Percentiles rank a stretch among this genome's conserved stretches.
Evolutionary conservation across 495 filamentous ascomycete species (phyloP).

Genomic region (Lasiosphaeria ovina): DNA sequence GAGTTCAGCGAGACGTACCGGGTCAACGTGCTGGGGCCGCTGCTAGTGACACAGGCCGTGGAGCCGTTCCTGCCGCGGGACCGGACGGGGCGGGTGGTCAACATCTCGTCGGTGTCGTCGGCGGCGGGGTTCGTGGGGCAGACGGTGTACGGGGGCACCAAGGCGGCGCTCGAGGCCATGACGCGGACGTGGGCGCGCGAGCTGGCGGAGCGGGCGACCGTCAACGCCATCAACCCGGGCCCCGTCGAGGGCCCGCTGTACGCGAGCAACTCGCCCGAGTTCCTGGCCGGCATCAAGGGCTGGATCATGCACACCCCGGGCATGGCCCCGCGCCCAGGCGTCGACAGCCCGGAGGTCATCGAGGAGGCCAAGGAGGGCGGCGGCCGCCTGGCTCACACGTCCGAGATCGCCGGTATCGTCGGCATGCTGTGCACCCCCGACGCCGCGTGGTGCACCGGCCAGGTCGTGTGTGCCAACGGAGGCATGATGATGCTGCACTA

Average conservation of each 20-base stretch:
- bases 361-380: conserved; percentile 56
- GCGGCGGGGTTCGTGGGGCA: conserved; percentile 67
- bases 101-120: conserved; percentile 69
- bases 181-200: conserved; percentile 86
- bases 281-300: conserved; percentile 40
- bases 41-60: conserved; percentile 74
- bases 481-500: conserved; percentile 65
- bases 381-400: conserved; percentile 67
- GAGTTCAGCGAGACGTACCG: conserved; percentile 71
- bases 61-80: conserved; percentile 68
- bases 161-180: conserved; percentile 90
- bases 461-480: conserved; percentile 84
- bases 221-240: conserved; percentile 87
- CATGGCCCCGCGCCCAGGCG: conserved; percentile 48
- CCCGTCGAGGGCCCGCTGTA: conserved; percentile 79
- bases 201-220: conserved; percentile 71
- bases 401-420: conserved; percentile 81
- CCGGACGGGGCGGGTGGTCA: conserved; percentile 75
- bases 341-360: conserved; percentile 61
- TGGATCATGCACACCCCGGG: conserved; percentile 71
- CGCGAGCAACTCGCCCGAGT: conserved; percentile 37
- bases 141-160: conserved; percentile 82
- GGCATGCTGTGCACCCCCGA: conserved; percentile 79
- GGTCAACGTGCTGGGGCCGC: conserved; percentile 81
- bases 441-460: conserved; percentile 76